These are phyloP conservation scores for Nicotiana attenuata DNA, from an alignment of 257 asterid genomes.

Conservation along the genomic window DNA sequence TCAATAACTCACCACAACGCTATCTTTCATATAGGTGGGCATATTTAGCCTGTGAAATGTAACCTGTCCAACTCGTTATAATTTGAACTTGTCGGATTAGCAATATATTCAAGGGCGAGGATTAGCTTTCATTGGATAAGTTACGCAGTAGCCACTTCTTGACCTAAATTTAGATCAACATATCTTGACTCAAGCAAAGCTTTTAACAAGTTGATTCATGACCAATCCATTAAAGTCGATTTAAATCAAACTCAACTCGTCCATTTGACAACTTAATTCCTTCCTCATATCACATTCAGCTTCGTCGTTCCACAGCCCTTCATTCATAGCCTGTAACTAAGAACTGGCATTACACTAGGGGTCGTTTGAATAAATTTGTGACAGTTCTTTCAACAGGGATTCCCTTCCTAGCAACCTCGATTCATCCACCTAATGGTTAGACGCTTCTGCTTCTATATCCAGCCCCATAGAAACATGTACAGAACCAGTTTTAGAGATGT, in stretches of 20 bases:
- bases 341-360: too few relatives aligned
- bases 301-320: too few relatives aligned
- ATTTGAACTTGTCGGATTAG: background rate
- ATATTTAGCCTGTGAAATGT: background rate
- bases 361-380: too few relatives aligned
- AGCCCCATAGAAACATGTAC: background rate
- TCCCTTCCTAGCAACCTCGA: background rate
- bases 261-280: background rate
- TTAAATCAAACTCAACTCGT: background rate
- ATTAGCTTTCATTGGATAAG: background rate
- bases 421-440: background rate
- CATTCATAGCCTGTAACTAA: too few relatives aligned
- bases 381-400: too few relatives aligned
- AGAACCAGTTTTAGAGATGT: background rate
- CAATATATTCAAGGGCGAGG: background rate
- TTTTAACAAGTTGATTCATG: background rate
- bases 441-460: background rate
- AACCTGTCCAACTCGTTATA: background rate
- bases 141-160: background rate
- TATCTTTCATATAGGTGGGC: background rate
- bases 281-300: background rate
- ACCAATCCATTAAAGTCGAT: background rate
- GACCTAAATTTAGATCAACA: background rate
- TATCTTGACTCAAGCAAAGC: background rate
- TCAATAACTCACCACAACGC: background rate